phyloP scores from a whole-genome alignment of 2,329 filamentous ascomycete genomes.

The Rutstroemia sp. region DNA sequence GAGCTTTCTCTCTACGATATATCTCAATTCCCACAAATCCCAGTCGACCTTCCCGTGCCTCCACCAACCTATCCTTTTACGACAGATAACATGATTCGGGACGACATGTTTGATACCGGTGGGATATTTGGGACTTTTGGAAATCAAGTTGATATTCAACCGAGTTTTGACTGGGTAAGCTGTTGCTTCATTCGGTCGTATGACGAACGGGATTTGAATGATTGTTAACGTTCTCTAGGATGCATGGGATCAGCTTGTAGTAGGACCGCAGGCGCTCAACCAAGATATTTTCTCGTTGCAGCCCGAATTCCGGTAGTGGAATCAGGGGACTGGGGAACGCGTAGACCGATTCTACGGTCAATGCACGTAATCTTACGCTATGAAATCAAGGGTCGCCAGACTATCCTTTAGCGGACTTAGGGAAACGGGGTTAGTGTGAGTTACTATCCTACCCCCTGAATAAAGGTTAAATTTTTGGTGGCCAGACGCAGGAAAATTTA shows the following conservation, averaged over 20 bases:
- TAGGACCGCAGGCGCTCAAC: neutral
- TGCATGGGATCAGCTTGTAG: conserved; percentile 19
- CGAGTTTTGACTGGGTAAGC: conserved; percentile 20
- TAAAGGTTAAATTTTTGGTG: too few relatives aligned
- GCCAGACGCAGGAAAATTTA: too few relatives aligned
- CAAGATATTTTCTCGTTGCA: neutral
- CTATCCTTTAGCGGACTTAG: too few relatives aligned
- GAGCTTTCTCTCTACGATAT: too few relatives aligned
- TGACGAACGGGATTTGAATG: neutral
- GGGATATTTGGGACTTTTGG: conserved; percentile 12
- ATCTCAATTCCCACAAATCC: neutral
- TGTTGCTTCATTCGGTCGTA: neutral
- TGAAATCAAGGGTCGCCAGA: too few relatives aligned
- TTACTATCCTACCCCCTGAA: too few relatives aligned
- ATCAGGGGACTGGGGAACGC: neutral
- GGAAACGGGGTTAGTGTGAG: too few relatives aligned
- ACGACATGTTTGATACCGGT: conserved; percentile 8
- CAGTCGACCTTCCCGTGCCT: conserved; percentile 10
- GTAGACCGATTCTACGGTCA: neutral
- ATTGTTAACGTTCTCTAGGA: conserved; percentile 9
- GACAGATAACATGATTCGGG: conserved; percentile 9
- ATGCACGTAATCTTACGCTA: too few relatives aligned
- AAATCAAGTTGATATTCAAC: conserved; percentile 12
- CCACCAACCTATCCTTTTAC: neutral
- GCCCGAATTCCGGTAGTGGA: too few relatives aligned